Base-by-base conservation (phyloP, 371 early-diverging fungal species). In the Actinomortierella ambigua region DNA sequence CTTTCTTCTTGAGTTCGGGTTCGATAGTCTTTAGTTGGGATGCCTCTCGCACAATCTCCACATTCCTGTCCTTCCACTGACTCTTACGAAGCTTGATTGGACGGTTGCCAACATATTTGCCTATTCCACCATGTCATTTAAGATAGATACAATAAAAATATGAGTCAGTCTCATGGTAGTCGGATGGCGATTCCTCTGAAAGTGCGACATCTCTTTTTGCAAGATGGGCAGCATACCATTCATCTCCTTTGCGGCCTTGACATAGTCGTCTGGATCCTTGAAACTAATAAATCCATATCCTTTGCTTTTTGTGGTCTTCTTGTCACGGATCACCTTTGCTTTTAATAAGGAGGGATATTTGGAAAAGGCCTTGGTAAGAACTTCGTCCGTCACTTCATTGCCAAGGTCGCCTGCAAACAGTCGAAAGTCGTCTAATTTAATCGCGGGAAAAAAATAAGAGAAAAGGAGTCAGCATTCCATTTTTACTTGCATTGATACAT, bases 51-150 rank as follows among this genome's bases (percentile, higher is more conserved):
- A 82, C 79, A 63, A 80, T 75, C 44, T 94, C 93, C 3, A 88
- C 82, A 69, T 88, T 94, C 43, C 97, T 88, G n/a, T 96, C 96
- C 59, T 92, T 89, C 97, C 97, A 97, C 18, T 82, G 93, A 66
- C 95, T 95, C 68, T 97, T 96, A 48, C 95, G 84, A 28, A 98
- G 83, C 75, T 95, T 96, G 60, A 96, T 91, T 11, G 98, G 98
- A 57, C 97, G 78, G 63, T 91, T 94, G 23, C 98, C 98, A 9
- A 98, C 90, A 76, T 96, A 98, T 82, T 98, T 97, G 39, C 95
- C 95, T 95, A 81, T 20, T n/a, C n/a, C n/a, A n/a, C n/a, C n/a
- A n/a, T n/a, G n/a, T n/a, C n/a, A n/a, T n/a, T n/a, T n/a, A n/a
- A n/a, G n/a, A n/a, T n/a, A n/a, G n/a, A n/a, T n/a, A n/a, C n/a